Evolutionary conservation across 2,329 filamentous ascomycete genomes (phyloP), one percentile per base, ranked within the genome.

Genomic region (Acrocalymma vagum): DNA sequence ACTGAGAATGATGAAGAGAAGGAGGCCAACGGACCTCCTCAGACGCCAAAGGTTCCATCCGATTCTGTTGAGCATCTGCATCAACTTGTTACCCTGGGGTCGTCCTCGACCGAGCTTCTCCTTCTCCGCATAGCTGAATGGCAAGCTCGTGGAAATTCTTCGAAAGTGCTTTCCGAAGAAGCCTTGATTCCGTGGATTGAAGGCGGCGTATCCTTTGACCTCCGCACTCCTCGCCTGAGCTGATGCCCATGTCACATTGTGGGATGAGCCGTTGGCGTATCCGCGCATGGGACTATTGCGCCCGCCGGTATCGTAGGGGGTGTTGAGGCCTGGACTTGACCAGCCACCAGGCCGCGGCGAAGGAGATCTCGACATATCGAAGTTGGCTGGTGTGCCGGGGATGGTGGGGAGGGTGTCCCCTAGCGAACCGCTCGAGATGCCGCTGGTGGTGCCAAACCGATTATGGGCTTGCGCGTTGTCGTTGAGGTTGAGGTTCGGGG

Each of bases 101-200:
- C 74, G 78, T 17, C 83, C 82, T 46, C 82, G 79, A 15, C 78
- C 81, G 16, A 82, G 66, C 72, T 92, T 94, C 61, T 95, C 89
- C 70, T 93, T 95, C 57, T 92, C 88, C 20, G 80, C 79, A 64
- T 87, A 86, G 43, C 60, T 67, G 51, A 82, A 80, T 67, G 92
- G 90, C 44, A 96, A 73, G 51, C 85, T 90, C 57, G 83, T 86
- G 4, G 89, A 94, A 58, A 96, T 79, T 52, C 82, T 86, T 53
- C 89, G 86, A 73, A 90, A 89, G 69, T 95, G 89, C 51, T 89
- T 84, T 42, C 84, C 85, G 70, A 96, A 93, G 78, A 95, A 95
- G 41, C 91, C 89, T 60, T 89, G 85, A 63, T 90, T 90, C 59
- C 87, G 84, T 8, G 86, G 91, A 48, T 85, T 85, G 71, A 90